A percentile compares a stretch with the other conserved stretches of the same genome.
Conservation (phyloP, 495 filamentous ascomycete species). For the Tirmania nivea region DNA sequence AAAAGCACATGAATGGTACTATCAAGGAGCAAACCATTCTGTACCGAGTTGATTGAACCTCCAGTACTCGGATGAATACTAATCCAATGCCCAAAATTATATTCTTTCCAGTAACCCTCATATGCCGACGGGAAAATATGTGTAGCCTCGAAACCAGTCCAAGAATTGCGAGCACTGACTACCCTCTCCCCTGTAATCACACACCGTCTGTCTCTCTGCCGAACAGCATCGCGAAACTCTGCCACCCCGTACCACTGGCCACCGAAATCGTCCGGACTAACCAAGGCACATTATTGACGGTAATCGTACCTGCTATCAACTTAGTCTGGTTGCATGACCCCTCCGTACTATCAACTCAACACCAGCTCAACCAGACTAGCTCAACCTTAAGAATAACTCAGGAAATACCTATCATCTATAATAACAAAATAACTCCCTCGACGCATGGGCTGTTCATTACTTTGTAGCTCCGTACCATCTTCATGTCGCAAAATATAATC, state of each 20-base stretch:
- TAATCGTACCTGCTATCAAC: constrained; percentile 10
- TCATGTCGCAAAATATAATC: constrained; percentile 13
- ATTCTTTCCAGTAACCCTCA: neutral
- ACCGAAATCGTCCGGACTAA: constrained; percentile 15
- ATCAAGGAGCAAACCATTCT: constrained; percentile 9
- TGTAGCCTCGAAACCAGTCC: constrained; percentile 2
- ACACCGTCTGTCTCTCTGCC: constrained; percentile 1
- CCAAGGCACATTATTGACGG: constrained; percentile 16
- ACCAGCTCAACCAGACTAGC: no score
- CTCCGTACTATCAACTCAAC: neutral
- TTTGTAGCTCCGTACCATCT: constrained; percentile 13
- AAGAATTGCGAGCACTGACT: neutral
- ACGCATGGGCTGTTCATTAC: constrained; percentile 13
- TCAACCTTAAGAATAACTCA: neutral
- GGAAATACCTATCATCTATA: constrained; percentile 6
- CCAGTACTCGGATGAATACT: neutral
- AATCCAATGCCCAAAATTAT: neutral
- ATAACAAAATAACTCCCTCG: constrained; percentile 21
- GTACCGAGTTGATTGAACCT: constrained; percentile 5
- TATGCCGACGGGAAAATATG: constrained; percentile 4
- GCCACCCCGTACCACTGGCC: constrained; percentile 8
- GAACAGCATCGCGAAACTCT: constrained; percentile 19
- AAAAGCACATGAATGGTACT: constrained; percentile 3
- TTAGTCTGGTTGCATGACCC: no score
- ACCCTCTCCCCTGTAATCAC: constrained; percentile 1